Conservation (phyloP, 1,284 basidiomycete genomes). For the Anthracocystis panici-leucophaei region DNA sequence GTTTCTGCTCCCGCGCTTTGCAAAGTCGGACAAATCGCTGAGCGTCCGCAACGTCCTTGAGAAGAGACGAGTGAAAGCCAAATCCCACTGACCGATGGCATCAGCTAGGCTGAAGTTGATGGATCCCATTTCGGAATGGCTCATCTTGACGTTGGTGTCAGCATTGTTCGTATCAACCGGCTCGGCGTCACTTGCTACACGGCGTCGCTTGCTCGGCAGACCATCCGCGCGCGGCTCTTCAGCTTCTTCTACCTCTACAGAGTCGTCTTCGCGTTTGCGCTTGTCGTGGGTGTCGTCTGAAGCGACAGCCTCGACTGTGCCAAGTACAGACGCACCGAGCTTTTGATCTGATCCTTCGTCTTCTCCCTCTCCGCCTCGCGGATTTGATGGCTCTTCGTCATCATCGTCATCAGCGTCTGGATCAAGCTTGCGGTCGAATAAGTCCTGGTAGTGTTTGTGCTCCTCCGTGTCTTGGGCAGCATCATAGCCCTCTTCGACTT, state of each 20-base stretch:
- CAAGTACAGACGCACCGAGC: slow-evolving; percentile 39
- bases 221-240: slow-evolving; percentile 29
- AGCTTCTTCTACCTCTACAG: not conserved
- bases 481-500: slow-evolving; percentile 25
- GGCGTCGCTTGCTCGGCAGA: slow-evolving; percentile 25
- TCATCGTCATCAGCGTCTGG: slow-evolving; percentile 48
- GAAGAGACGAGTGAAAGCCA: slow-evolving; percentile 49
- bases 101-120: slow-evolving; percentile 35
- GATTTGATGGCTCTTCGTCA: slow-evolving; percentile 7
- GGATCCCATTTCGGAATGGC: slow-evolving; percentile 42
- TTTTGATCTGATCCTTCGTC: slow-evolving; percentile 14
- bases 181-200: not conserved
- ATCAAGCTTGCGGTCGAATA: slow-evolving; percentile 52
- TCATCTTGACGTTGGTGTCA: slow-evolving; percentile 27
- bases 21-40: slow-evolving; percentile 41
- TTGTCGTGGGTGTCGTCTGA: slow-evolving; percentile 14
- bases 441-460: slow-evolving; percentile 40
- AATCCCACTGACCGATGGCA: slow-evolving; percentile 48
- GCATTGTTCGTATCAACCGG: not conserved
- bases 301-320: slow-evolving; percentile 28
- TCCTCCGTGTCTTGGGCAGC: slow-evolving; percentile 35
- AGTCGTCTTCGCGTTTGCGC: slow-evolving; percentile 25
- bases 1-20: slow-evolving; percentile 10
- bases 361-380: not conserved
- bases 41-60: slow-evolving; percentile 45